Evolutionary conservation across 345 rosid genomes (phyloP).

Genomic region (Gynandropsis gynandra): DNA sequence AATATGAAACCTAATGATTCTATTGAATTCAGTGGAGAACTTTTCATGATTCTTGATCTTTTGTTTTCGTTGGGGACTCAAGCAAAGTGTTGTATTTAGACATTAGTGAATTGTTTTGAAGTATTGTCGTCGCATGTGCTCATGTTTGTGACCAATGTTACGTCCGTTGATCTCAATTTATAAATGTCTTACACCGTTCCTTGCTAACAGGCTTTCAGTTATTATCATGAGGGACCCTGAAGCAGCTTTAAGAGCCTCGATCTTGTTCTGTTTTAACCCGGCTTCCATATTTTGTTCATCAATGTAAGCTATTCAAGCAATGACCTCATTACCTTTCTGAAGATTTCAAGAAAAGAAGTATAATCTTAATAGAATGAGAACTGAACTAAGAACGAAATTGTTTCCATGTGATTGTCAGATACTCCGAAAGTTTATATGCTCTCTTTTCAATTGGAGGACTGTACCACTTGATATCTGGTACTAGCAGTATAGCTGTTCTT

Average conservation of each 20-base stretch:
- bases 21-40: not conserved
- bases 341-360: not conserved
- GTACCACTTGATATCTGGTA: constrained; percentile 54
- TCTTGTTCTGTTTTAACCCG: constrained; percentile 83
- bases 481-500: constrained; percentile 50
- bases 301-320: constrained; percentile 40
- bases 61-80: not conserved
- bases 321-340: constrained; percentile 5
- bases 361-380: not conserved
- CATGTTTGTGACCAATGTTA: not conserved
- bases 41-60: not conserved
- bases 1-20: too few species aligned
- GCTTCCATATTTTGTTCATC: constrained; percentile 85
- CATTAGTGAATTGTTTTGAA: not conserved
- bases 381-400: not conserved
- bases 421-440: constrained; percentile 78
- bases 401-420: constrained; percentile 37
- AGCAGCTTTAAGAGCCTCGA: constrained; percentile 59
- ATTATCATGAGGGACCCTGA: constrained; percentile 59
- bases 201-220: constrained; percentile 61
- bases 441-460: constrained; percentile 74
- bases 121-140: not conserved
- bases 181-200: constrained; percentile 21
- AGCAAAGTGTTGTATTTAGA: constrained; percentile 3
- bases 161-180: not conserved